These are phyloP conservation scores for Saccharum spontaneum DNA, from an alignment of 176 grass and related monocot species.

Conservation along the genomic window DNA sequence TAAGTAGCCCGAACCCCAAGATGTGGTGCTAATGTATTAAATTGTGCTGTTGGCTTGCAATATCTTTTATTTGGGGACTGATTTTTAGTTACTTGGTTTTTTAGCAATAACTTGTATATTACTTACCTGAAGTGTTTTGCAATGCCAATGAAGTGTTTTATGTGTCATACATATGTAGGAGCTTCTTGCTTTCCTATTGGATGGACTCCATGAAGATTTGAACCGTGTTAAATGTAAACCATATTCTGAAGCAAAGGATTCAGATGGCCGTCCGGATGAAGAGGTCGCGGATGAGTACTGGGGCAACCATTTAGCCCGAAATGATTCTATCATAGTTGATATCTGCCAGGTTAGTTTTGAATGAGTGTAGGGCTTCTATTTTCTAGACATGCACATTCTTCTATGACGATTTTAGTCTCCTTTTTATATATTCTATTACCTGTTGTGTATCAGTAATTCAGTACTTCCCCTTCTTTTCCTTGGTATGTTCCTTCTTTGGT, in stretches of 20 bases:
- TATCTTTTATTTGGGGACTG: background rate
- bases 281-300: slow-evolving; percentile 90
- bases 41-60: slow-evolving; percentile 1
- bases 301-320: slow-evolving; percentile 96
- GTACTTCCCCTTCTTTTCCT: background rate
- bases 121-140: slow-evolving; percentile 3
- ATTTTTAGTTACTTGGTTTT: background rate
- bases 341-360: slow-evolving; percentile 85
- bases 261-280: slow-evolving; percentile 72
- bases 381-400: slow-evolving; percentile 1
- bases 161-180: slow-evolving; percentile 55
- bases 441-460: background rate
- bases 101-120: slow-evolving; percentile 41
- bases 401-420: background rate
- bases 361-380: background rate
- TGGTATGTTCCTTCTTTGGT: slow-evolving; percentile 6
- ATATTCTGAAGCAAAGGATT: slow-evolving; percentile 88
- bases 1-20: background rate
- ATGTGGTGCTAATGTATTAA: background rate
- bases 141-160: background rate
- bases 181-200: slow-evolving; percentile 96
- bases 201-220: slow-evolving; percentile 98
- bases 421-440: slow-evolving; percentile 24
- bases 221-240: slow-evolving; percentile 94
- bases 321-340: slow-evolving; percentile 98